Evolutionary conservation across 805 yeast genomes (phyloP).

Genomic region (Scheffersomyces ergatensis): DNA sequence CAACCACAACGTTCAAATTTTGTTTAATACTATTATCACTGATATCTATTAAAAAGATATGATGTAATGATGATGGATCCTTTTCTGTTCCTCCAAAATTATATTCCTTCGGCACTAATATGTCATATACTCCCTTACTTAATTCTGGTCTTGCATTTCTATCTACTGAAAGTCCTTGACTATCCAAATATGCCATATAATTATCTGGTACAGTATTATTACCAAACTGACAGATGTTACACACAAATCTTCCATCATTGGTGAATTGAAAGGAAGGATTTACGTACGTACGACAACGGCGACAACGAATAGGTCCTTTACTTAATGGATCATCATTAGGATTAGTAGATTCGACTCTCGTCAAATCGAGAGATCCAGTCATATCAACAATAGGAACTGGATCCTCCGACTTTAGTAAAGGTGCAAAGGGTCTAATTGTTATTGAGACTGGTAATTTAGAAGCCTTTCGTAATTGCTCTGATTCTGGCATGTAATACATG

Average conservation of each 20-base stretch:
- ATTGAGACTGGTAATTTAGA: conserved; percentile 82
- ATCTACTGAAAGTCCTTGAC: conserved; percentile 63
- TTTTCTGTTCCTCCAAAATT: conserved; percentile 43
- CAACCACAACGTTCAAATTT: conserved; percentile 60
- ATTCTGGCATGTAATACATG: conserved; percentile 78
- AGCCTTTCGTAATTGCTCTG: conserved; percentile 64
- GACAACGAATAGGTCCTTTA: conserved; percentile 81
- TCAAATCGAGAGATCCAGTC: conserved; percentile 15
- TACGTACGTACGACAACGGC: conserved; percentile 85
- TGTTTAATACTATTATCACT: conserved; percentile 56
- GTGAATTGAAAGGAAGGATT: conserved; percentile 78
- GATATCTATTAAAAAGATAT: conserved; percentile 73
- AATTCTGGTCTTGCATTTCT: conserved; percentile 69
- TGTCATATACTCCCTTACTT: conserved; percentile 80
- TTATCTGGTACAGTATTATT: conserved; percentile 67
- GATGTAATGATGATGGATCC: conserved; percentile 52
- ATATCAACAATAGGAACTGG: conserved; percentile 71
- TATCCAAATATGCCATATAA: conserved; percentile 62
- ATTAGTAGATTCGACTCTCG: too few relatives aligned
- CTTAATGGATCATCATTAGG: conserved; percentile 28
- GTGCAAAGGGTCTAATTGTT: conserved; percentile 83
- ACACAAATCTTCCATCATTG: conserved; percentile 61
- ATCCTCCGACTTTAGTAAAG: conserved; percentile 43
- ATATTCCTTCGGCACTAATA: conserved; percentile 72
- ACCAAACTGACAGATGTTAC: conserved; percentile 81